Base-by-base conservation (phyloP, 2,329 filamentous ascomycete genomes). In the Diaporthe sp. region DNA sequence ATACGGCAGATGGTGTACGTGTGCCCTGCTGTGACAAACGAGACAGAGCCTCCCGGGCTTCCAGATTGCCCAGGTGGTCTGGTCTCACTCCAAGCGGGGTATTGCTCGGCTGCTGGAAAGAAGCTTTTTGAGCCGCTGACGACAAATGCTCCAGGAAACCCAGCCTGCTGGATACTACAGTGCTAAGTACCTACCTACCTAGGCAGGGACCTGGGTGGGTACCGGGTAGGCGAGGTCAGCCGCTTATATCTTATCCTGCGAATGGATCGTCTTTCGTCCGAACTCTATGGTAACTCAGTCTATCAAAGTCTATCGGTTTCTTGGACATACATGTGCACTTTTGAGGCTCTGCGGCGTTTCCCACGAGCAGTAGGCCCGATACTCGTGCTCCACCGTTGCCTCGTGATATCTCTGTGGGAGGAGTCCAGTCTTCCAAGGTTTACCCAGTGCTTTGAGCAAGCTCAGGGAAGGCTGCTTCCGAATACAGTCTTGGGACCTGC, bases 61-160 rank as follows among this genome's bases (percentile, higher is more conserved):
- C n/a, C 51, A 31, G 25, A n/a, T 15, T 10, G 8, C 53, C 13
- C 15, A 12, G 1, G 51, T 25, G 4, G 17, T 55, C 34, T 13
- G 4, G 17, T 55, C 34, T 13, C 57, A 13, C 22, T 8, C 10
- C 8, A 22, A 37, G 42, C 44, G 44, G 62, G 62, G 42, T 46
- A 51, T 6, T 19, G 62, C 62, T 15, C 31, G 19, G 62, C n/a
- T 53, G 19, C 28, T 49, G 44, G 25, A 46, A 72, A 59, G 69
- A 72, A 61, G 55, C 55, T 72, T 72, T 72, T 72, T 72, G 42
- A 72, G 69, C 55, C 55, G 69, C 69, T 61, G 69, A 72, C 42
- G 68, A 37, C 55, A 28, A 34, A 25, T 12, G 19, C 44, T 19
- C 37, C 37, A 39, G 49, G 25, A 46, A 19, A 19, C 62, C 67